These are phyloP conservation scores for Rostrohypoxylon terebratum DNA, from an alignment of 495 filamentous ascomycete genomes.

Conservation along the genomic window DNA sequence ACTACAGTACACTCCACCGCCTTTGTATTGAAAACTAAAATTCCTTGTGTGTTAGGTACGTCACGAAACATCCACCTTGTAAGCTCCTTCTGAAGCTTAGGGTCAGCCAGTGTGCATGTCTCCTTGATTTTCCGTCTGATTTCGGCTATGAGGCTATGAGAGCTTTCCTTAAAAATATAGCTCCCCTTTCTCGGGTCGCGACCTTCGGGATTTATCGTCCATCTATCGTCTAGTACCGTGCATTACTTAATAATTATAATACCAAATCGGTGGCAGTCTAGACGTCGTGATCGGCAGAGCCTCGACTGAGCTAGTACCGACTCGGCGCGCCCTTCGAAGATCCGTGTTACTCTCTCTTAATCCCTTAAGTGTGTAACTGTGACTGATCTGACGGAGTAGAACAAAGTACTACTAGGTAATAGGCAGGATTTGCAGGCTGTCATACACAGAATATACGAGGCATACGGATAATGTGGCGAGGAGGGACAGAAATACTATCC, in stretches of 20 bases:
- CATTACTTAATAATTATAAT: too few relatives aligned
- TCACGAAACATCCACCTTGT: constrained; percentile 17
- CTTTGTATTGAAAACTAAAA: constrained; percentile 13
- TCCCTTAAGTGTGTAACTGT: neutral
- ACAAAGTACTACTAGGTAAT: neutral
- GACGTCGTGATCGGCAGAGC: constrained; percentile 50
- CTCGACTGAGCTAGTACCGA: constrained; percentile 43
- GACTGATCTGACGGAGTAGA: neutral
- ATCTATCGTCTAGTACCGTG: constrained; percentile 13
- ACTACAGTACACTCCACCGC: constrained; percentile 28
- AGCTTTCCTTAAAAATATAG: constrained; percentile 25
- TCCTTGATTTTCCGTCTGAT: constrained; percentile 26
- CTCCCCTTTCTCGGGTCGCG: constrained; percentile 47
- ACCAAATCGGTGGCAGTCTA: constrained; percentile 44
- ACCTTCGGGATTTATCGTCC: too few relatives aligned
- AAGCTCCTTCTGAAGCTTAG: constrained; percentile 20
- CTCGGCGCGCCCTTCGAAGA: constrained; percentile 32
- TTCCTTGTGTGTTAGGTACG: constrained; percentile 18
- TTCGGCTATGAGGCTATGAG: constrained; percentile 15
- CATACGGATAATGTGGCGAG: neutral
- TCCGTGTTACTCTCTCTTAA: constrained; percentile 8
- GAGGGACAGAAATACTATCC: neutral
- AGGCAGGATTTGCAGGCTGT: constrained; percentile 1
- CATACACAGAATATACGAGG: constrained; percentile 1
- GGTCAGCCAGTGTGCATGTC: constrained; percentile 14